Evolutionary conservation across 768 basidiomycete genomes (phyloP), one percentile per base, ranked within the genome.

Genomic region (Lenzites betulinus): DNA sequence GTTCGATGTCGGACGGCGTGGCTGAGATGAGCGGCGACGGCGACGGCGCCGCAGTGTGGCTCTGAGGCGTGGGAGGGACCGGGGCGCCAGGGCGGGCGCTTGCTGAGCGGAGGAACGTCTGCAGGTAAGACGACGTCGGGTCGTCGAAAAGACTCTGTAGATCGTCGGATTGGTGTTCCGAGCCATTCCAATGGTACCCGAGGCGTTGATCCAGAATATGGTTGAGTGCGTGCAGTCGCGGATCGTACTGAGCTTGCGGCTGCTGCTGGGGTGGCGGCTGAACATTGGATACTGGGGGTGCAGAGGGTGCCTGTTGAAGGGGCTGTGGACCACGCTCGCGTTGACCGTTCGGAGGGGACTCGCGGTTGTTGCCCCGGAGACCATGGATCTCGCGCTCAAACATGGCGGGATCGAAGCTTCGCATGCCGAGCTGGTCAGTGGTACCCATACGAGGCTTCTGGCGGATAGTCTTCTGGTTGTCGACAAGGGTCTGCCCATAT

Each of bases 51-150:
- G 87, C 83, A 0, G 88, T 89, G 59, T 89, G 86, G 50, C 83
- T 87, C 55, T 89, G 88, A 3, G 89, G 90, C 0, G 91, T 92
- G 0, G 91, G 90, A 0, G 91, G 90, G 41, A 92, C 81, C 18
- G 91, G 91, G 0, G 89, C 90, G 59, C 85, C 83, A 0, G 89
- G 90, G 0, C 90, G 84, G 3, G 63, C 49, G 46, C 67, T 62
- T 6, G 82, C 77, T 1, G 84, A 81, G 26, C 79, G 81, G 22
- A 84, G 75, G 67, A 86, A 88, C 0, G 80, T 70, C 56, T 84
- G 84, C 39, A 88, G 76, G 70, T 86, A 88, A 15, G 83, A 76
- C 0, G 81, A 80, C 0, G 83, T 78, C 0, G 86, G 76, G 65
- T 89, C 86, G 44, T 88, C 85, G 46, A 78, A 75, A 54, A 87